Percentiles rank a stretch among this genome's conserved stretches.
These are phyloP conservation scores for Solanum neorickii DNA, from an alignment of 257 asterid species.

Conservation along the genomic window DNA sequence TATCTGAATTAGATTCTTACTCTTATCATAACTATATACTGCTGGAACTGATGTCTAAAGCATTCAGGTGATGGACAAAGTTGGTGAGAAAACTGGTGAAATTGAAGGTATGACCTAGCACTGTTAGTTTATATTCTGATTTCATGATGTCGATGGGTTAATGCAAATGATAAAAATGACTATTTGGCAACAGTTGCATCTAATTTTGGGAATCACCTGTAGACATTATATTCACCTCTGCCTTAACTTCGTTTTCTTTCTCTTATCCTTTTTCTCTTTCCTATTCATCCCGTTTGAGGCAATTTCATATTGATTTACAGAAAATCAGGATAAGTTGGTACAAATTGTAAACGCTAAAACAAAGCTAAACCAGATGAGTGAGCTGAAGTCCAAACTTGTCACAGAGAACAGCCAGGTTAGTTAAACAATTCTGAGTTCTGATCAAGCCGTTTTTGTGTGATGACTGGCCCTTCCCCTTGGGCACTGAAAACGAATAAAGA, in stretches of 20 bases:
- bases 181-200: background rate
- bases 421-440: constrained; percentile 15
- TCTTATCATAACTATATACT: constrained; percentile 1
- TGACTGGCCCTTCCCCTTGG: background rate
- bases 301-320: constrained; percentile 23
- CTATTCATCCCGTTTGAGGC: constrained; percentile 1
- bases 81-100: constrained; percentile 18
- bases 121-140: background rate
- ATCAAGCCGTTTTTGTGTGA: background rate
- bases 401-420: constrained; percentile 49
- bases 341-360: constrained; percentile 30
- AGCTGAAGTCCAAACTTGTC: constrained; percentile 31
- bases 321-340: constrained; percentile 16
- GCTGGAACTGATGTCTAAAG: constrained; percentile 11
- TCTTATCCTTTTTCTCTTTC: background rate
- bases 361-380: constrained; percentile 40
- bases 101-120: constrained; percentile 30
- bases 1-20: background rate
- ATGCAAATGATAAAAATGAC: background rate
- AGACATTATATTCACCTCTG: background rate
- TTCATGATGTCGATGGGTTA: background rate
- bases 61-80: constrained; percentile 35
- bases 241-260: background rate
- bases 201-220: background rate
- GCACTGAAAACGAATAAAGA: background rate